phyloP scores from a whole-genome alignment of 2,329 filamentous ascomycete genomes.

The Aaosphaeria arxii region DNA sequence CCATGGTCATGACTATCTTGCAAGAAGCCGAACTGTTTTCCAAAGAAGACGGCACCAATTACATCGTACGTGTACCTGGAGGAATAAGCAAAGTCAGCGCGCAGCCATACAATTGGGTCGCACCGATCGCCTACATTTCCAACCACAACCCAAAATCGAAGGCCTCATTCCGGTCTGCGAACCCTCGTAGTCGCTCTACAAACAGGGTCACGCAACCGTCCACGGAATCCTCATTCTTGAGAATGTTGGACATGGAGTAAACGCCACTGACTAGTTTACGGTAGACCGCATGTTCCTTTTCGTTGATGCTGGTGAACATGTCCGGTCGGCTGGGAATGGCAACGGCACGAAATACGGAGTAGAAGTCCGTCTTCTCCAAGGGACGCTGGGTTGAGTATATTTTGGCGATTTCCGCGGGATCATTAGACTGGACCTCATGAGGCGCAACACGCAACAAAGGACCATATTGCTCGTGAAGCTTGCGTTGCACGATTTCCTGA shows the following conservation, averaged over 20 bases:
- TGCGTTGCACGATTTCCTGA: constrained; percentile 4
- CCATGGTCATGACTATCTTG: constrained; percentile 38
- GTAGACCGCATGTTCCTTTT: constrained; percentile 13
- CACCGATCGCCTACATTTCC: constrained; percentile 9
- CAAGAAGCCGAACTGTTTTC: constrained; percentile 43
- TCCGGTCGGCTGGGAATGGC: constrained; percentile 17
- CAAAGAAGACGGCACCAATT: constrained; percentile 42
- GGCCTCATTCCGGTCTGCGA: constrained; percentile 11
- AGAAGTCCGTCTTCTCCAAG: constrained; percentile 14
- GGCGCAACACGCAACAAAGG: constrained; percentile 5
- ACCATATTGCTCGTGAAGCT: constrained; percentile 5
- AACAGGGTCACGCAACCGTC: constrained; percentile 21
- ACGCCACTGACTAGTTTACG: constrained; percentile 14
- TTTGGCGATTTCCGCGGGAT: constrained; percentile 6
- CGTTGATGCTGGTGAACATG: constrained; percentile 16
- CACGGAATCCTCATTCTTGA: constrained; percentile 27
- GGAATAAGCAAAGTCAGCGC: not conserved
- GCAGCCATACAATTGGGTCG: not conserved
- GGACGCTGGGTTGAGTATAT: constrained; percentile 13
- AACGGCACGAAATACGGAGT: constrained; percentile 6
- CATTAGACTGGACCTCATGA: constrained; percentile 6
- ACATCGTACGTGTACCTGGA: constrained; percentile 43
- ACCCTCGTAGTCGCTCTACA: constrained; percentile 15
- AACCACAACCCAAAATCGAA: constrained; percentile 27
- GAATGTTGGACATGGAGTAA: constrained; percentile 43